Evolutionary conservation across 2,329 filamentous ascomycete genomes (phyloP).

Genomic region (Sporothrix pallida): DNA sequence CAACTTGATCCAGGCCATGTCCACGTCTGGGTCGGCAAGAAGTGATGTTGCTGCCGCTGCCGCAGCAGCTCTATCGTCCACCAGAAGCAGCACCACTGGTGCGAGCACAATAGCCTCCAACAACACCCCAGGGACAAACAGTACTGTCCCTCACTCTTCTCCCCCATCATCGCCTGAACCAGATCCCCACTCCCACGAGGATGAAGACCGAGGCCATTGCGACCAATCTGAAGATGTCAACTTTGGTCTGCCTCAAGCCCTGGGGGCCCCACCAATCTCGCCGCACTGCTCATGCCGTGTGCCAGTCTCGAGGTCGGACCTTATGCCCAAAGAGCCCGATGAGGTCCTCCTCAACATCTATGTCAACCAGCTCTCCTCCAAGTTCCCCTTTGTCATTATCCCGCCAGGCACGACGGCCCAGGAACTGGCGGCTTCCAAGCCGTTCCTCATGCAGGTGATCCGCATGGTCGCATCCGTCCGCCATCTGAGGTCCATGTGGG

Average conservation of each 20-base stretch:
- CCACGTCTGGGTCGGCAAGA: not conserved
- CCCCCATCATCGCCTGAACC: not conserved
- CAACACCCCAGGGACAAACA: not conserved
- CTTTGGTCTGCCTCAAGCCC: not conserved
- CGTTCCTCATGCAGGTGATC: constrained; percentile 23
- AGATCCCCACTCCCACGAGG: not conserved
- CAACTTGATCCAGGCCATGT: constrained; percentile 23
- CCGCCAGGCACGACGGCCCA: constrained; percentile 7
- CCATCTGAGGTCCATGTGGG: constrained; percentile 20
- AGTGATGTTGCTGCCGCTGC: not conserved
- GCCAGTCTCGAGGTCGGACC: not conserved
- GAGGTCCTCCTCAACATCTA: constrained; percentile 2
- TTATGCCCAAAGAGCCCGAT: not conserved
- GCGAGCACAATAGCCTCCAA: not conserved
- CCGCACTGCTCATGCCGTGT: constrained; percentile 17
- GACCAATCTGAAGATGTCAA: not conserved
- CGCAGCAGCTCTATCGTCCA: not conserved
- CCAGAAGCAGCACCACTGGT: not conserved
- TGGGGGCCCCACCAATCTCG: not conserved
- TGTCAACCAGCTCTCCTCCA: not conserved
- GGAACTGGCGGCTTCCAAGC: not conserved
- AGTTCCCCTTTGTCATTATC: constrained; percentile 23
- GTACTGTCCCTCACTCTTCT: not conserved
- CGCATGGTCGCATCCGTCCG: constrained; percentile 22
- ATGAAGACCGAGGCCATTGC: not conserved